A percentile compares a stretch with the other conserved stretches of the same genome.
Evolutionary conservation across 176 grass and related monocot species (phyloP).

Genomic region (Oryza nivara): DNA sequence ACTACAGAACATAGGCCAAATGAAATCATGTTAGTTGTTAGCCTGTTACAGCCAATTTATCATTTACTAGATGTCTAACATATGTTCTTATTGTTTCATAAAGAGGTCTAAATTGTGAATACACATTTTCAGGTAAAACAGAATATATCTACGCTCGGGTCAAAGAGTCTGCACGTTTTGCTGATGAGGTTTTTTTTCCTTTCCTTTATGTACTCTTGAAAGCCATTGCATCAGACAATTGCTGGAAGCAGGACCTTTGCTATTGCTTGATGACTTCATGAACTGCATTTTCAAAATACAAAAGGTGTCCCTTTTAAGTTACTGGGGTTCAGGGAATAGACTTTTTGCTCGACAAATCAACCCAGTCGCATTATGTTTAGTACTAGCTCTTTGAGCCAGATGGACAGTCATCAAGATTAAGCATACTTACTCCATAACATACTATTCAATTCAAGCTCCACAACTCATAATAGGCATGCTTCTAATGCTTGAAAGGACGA

Average conservation of each 20-base stretch:
- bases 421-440: background rate
- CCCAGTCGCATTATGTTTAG: conserved; percentile 7
- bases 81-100: conserved; percentile 14
- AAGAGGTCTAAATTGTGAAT: conserved; percentile 25
- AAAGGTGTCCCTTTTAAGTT: conserved; percentile 18
- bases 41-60: background rate
- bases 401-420: background rate
- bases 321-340: conserved; percentile 16
- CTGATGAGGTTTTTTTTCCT: conserved; percentile 64
- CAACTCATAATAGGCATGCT: background rate
- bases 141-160: conserved; percentile 86
- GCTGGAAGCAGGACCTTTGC: background rate
- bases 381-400: background rate
- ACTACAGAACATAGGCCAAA: background rate
- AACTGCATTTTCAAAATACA: conserved; percentile 24
- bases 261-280: conserved; percentile 1
- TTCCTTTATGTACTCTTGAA: conserved; percentile 20
- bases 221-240: conserved; percentile 13
- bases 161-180: conserved; percentile 64
- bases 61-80: conserved; percentile 19
- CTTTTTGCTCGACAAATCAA: background rate
- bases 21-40: conserved; percentile 5
- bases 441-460: conserved; percentile 26
- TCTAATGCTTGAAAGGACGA: background rate
- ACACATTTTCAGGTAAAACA: conserved; percentile 74